Percentiles rank a stretch among this genome's conserved stretches.
phyloP scores from a whole-genome alignment of 805 yeast species.

The Myxozyma nipponensis region DNA sequence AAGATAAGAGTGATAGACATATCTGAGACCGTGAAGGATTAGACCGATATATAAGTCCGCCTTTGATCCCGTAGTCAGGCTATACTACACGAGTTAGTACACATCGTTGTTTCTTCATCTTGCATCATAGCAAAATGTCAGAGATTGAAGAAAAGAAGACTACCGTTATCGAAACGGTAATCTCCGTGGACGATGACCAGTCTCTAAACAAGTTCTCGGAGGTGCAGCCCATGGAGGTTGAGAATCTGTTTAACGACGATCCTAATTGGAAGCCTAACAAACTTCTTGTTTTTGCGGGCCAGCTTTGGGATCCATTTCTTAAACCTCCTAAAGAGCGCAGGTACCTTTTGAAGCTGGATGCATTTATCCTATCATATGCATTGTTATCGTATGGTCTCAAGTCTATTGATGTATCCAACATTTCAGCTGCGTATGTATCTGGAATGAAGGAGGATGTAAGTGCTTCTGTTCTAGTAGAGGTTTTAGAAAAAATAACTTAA shows the following conservation, averaged over 20 bases:
- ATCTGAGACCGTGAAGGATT: too few relatives aligned
- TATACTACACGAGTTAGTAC: too few relatives aligned
- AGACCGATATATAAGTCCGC: too few relatives aligned
- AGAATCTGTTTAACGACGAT: not conserved
- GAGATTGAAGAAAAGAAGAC: not conserved
- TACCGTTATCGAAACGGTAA: not conserved
- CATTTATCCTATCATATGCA: constrained; percentile 6
- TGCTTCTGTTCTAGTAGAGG: constrained; percentile 34
- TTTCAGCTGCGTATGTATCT: constrained; percentile 9
- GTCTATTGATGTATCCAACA: constrained; percentile 4
- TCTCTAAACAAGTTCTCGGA: not conserved
- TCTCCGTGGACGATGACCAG: not conserved
- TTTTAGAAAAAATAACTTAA: constrained; percentile 29
- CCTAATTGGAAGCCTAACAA: not conserved
- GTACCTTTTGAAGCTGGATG: constrained; percentile 8
- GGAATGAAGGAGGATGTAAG: constrained; percentile 9
- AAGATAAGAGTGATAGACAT: too few relatives aligned
- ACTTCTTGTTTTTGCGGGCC: not conserved
- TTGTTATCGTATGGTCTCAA: constrained; percentile 9
- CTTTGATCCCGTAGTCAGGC: too few relatives aligned
- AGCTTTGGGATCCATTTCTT: constrained; percentile 2
- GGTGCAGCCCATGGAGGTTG: not conserved
- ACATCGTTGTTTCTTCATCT: too few relatives aligned
- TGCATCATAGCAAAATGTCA: too few relatives aligned
- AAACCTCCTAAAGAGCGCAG: constrained; percentile 20